These are phyloP conservation scores for Piper longum DNA, from an alignment of 164 flowering plant genomes.

Conservation along the genomic window DNA sequence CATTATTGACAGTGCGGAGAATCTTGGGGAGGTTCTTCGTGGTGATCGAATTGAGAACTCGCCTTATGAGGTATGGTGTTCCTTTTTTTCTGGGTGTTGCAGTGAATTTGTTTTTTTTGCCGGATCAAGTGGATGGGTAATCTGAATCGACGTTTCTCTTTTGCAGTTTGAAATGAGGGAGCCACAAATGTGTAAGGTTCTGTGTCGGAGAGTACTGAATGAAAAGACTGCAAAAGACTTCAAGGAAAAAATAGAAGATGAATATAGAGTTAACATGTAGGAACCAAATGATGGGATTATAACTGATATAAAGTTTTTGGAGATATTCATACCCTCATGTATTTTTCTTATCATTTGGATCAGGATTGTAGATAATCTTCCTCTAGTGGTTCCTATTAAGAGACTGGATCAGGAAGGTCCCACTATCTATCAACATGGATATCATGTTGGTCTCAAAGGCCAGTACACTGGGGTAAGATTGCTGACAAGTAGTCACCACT, in stretches of 20 bases:
- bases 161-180: conserved; percentile 83
- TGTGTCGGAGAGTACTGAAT: conserved; percentile 41
- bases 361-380: conserved; percentile 96
- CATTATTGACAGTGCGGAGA: conserved; percentile 77
- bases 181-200: conserved; percentile 65
- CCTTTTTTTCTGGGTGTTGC: conserved; percentile 3
- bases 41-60: conserved; percentile 97
- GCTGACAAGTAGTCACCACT: background rate
- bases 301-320: too few species aligned
- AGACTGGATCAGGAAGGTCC: conserved; percentile 50
- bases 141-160: conserved; percentile 12
- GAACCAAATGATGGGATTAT: conserved; percentile 6
- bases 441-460: conserved; percentile 68
- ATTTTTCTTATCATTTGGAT: conserved; percentile 4
- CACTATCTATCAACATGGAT: conserved; percentile 65
- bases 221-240: conserved; percentile 68
- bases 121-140: background rate
- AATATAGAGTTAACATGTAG: conserved; percentile 84
- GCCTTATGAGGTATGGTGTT: conserved; percentile 67
- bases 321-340: too few species aligned
- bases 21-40: conserved; percentile 99
- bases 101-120: conserved; percentile 1
- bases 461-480: conserved; percentile 53
- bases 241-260: conserved; percentile 86
- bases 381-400: conserved; percentile 61